Evolutionary conservation across 495 filamentous ascomycete genomes (phyloP).

Genomic region (Durotheca rogersii): DNA sequence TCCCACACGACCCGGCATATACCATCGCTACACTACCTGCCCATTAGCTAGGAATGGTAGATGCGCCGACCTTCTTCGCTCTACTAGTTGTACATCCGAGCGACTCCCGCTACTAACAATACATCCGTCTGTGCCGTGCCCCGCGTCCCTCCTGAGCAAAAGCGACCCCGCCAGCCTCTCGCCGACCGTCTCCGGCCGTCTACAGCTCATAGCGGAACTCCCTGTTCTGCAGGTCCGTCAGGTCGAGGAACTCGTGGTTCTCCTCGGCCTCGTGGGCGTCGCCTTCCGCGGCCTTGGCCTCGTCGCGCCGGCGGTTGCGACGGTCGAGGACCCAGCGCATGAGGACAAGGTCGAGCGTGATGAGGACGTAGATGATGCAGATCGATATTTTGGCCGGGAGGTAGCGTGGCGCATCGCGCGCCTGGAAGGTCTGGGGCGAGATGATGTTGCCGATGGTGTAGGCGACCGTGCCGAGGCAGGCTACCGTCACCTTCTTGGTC

Average conservation of each 20-base stretch:
- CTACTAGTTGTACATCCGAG: too few relatives aligned
- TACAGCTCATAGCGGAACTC: constrained; percentile 67
- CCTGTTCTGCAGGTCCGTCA: constrained; percentile 68
- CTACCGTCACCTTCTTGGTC: constrained; percentile 73
- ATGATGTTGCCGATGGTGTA: constrained; percentile 63
- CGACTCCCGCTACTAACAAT: too few relatives aligned
- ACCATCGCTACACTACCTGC: too few relatives aligned
- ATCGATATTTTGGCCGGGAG: constrained; percentile 69
- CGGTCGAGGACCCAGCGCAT: constrained; percentile 41
- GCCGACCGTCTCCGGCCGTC: constrained; percentile 1
- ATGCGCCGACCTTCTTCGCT: too few relatives aligned
- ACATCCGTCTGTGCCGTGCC: too few relatives aligned
- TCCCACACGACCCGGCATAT: too few relatives aligned
- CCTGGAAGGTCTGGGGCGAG: constrained; percentile 42
- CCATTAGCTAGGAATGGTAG: too few relatives aligned
- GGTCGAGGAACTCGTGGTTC: constrained; percentile 64
- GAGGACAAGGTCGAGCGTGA: constrained; percentile 59
- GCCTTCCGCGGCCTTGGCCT: constrained; percentile 55
- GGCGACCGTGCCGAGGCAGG: constrained; percentile 64
- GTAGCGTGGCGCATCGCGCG: constrained; percentile 55
- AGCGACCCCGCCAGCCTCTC: too few relatives aligned
- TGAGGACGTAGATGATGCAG: constrained; percentile 57
- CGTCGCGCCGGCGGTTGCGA: constrained; percentile 62
- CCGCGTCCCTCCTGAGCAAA: too few relatives aligned
- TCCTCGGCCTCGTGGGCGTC: constrained; percentile 62